phyloP scores from a whole-genome alignment of 1,284 basidiomycete genomes.

The Meira nashicola region DNA sequence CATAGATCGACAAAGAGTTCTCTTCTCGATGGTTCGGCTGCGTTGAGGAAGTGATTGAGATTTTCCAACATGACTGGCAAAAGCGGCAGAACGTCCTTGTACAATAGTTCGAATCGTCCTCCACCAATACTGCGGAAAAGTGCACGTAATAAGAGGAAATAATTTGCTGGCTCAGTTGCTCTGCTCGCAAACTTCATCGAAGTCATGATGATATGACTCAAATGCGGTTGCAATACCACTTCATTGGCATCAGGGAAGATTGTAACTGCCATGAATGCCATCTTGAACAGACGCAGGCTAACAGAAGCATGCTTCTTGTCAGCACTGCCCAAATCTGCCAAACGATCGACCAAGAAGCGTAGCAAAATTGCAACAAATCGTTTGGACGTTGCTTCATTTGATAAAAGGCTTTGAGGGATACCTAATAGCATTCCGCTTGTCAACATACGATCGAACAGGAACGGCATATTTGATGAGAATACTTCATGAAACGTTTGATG shows the following conservation, averaged over 20 bases:
- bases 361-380: constrained; percentile 90
- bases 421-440: constrained; percentile 74
- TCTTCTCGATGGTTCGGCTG: constrained; percentile 42
- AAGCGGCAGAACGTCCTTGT: constrained; percentile 93
- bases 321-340: constrained; percentile 78
- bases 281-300: constrained; percentile 88
- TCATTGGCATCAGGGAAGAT: constrained; percentile 76
- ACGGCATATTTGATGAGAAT: constrained; percentile 40
- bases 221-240: constrained; percentile 81
- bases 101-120: constrained; percentile 87
- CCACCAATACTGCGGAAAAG: constrained; percentile 98
- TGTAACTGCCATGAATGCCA: constrained; percentile 87
- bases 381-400: constrained; percentile 75
- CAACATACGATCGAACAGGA: constrained; percentile 47
- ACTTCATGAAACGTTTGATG: constrained; percentile 50
- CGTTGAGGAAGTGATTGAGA: constrained; percentile 62
- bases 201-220: constrained; percentile 92
- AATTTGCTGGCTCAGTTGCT: constrained; percentile 82
- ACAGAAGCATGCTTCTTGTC: constrained; percentile 68
- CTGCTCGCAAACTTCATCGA: constrained; percentile 91
- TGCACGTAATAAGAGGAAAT: constrained; percentile 87
- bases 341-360: constrained; percentile 73
- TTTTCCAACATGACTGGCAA: constrained; percentile 96
- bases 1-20: constrained; percentile 83
- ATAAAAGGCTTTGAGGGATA: constrained; percentile 81